These are phyloP conservation scores for Zygoascus hellenicus DNA, from an alignment of 1,139 yeast species.

Conservation along the genomic window DNA sequence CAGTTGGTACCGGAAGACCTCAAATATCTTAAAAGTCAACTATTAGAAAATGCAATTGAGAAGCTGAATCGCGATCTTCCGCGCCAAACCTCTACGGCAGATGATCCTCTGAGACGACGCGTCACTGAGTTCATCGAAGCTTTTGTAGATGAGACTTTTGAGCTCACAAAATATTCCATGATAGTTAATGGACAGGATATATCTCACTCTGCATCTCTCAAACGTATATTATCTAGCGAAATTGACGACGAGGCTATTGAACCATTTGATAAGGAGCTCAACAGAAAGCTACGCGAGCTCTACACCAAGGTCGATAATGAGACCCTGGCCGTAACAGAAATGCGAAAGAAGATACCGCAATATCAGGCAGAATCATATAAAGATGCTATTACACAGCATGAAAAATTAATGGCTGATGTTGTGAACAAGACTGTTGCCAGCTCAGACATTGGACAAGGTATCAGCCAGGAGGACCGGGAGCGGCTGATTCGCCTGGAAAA, in stretches of 20 bases:
- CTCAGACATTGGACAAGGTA: background rate
- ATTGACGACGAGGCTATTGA: slow-evolving; percentile 36
- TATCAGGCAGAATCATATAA: slow-evolving; percentile 15
- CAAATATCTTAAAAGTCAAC: slow-evolving; percentile 41
- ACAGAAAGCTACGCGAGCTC: slow-evolving; percentile 44
- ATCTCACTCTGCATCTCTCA: slow-evolving; percentile 17
- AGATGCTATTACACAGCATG: slow-evolving; percentile 5
- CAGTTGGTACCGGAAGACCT: slow-evolving; percentile 50
- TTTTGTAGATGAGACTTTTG: slow-evolving; percentile 46
- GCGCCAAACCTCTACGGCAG: slow-evolving; percentile 27
- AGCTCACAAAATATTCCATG: slow-evolving; percentile 46
- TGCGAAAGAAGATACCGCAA: slow-evolving; percentile 46
- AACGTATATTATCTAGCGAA: slow-evolving; percentile 15
- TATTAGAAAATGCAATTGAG: slow-evolving; percentile 38
- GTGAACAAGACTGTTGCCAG: background rate
- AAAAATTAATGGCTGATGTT: background rate
- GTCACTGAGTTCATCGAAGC: slow-evolving; percentile 41
- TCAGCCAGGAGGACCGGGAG: background rate
- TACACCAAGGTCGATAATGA: slow-evolving; percentile 48
- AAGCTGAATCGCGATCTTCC: slow-evolving; percentile 49
- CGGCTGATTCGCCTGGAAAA: background rate
- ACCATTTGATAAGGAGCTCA: slow-evolving; percentile 54
- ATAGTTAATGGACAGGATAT: slow-evolving; percentile 40
- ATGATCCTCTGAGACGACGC: slow-evolving; percentile 44
- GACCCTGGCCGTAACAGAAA: slow-evolving; percentile 44